Base-by-base conservation (phyloP, 441 rosid genomes). In the Hura crepitans region DNA sequence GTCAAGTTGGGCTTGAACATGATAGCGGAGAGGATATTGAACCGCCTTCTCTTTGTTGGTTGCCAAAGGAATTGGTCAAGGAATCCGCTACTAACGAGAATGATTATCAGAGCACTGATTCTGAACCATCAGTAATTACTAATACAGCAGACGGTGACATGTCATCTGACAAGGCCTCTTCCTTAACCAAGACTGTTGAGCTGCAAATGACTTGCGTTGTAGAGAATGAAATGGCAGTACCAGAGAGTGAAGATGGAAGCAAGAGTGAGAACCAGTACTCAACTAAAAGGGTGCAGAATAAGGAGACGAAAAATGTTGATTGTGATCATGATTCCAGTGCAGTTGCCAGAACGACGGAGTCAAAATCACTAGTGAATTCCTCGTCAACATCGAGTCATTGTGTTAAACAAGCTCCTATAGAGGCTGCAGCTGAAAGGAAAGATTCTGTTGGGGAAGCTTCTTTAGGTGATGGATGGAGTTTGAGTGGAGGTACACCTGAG, bases 131-230 rank as follows among this genome's bases (percentile, higher is more conserved):
- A 23, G 43, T 51, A 33, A 58, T 56, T 22, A 56, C 76, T 42
- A 60, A 63, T 15, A 33, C 47, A 60, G 65, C 49, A 45, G 70
- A 70, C 55, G 51, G n/a, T 12, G 30, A 22, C 71, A 20, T 54
- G 30, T 14, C 23, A 20, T 15, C 68, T 45, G 74, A 72, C 28
- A 31, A 69, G 71, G 42, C 70, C 2, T 60, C 62, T 4, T 35
- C 39, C 1, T 35, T 35, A 35, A 35, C 4, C 39, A 3, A 35
- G 39, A 35, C 3, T 35, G 39, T 35, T 56, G 65, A 72, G 64
- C 72, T 42, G 70, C 77, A 69, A 75, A 72, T n/a, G n/a, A n/a
- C n/a, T n/a, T 67, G 43, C 11, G 27, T n/a, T n/a, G 20, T 63
- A 51, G 70, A 62, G 25, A 65, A 74, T 66, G 60, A 55, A 31